These are phyloP conservation scores for Themeda triandra DNA, from an alignment of 176 grass and related monocot genomes.

Conservation along the genomic window DNA sequence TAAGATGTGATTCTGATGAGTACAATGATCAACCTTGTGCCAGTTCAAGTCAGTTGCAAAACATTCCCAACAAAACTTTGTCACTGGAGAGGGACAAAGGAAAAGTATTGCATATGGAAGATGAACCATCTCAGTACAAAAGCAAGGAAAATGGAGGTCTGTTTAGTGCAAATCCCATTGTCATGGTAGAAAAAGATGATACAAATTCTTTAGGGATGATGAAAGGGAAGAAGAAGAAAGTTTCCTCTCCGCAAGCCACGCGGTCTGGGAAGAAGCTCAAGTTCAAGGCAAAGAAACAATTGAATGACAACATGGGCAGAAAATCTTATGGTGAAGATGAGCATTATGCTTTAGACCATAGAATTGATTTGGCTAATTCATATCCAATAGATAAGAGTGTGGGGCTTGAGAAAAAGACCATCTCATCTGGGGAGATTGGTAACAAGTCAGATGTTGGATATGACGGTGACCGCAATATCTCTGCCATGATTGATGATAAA, in stretches of 20 bases:
- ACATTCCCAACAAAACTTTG: constrained; percentile 22
- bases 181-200: constrained; percentile 20
- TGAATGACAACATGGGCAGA: constrained; percentile 8
- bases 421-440: constrained; percentile 29
- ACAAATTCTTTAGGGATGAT: constrained; percentile 28
- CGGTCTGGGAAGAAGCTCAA: constrained; percentile 49
- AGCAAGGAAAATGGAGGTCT: constrained; percentile 26
- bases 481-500: constrained; percentile 20
- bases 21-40: constrained; percentile 19
- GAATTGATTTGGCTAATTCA: constrained; percentile 22
- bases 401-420: constrained; percentile 36
- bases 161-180: constrained; percentile 26
- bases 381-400: constrained; percentile 26
- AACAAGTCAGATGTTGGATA: constrained; percentile 37
- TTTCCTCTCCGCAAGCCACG: constrained; percentile 24
- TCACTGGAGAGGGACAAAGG: constrained; percentile 30
- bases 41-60: constrained; percentile 29
- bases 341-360: constrained; percentile 13
- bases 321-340: constrained; percentile 33
- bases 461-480: constrained; percentile 6
- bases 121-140: constrained; percentile 31
- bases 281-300: constrained; percentile 44
- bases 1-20: constrained; percentile 24
- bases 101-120: constrained; percentile 27
- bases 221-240: constrained; percentile 47